These are phyloP conservation scores for Hsuehochloa calcarea DNA, from an alignment of 176 grass and related monocot species.

Conservation along the genomic window DNA sequence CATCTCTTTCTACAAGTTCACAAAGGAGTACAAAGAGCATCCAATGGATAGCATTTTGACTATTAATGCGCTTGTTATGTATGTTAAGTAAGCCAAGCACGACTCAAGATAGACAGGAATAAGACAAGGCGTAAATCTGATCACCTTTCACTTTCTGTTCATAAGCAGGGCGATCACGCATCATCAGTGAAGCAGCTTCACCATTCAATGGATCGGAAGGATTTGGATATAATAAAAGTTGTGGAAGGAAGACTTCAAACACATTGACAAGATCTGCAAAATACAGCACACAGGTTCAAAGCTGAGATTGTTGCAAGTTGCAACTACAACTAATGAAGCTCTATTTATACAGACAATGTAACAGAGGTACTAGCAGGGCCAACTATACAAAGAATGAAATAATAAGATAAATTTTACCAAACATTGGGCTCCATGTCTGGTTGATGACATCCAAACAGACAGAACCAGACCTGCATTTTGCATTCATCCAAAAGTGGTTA, in stretches of 20 bases:
- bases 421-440: constrained; percentile 99
- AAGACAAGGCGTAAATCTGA: neutral
- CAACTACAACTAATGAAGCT: neutral
- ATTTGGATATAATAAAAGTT: constrained; percentile 87
- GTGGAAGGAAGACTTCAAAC: constrained; percentile 87
- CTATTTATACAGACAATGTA: neutral
- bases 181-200: constrained; percentile 87
- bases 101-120: neutral
- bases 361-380: neutral
- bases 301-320: neutral
- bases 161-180: constrained; percentile 86
- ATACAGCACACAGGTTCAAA: neutral
- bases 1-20: neutral
- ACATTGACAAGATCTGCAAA: constrained; percentile 89
- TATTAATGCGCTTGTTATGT: neutral
- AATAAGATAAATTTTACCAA: constrained; percentile 47
- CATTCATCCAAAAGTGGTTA: neutral
- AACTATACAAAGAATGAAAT: neutral
- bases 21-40: constrained; percentile 6
- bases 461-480: constrained; percentile 75
- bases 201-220: constrained; percentile 94
- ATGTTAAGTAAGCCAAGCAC: neutral
- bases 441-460: constrained; percentile 97
- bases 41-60: neutral
- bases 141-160: constrained; percentile 89